These are phyloP conservation scores for Aspergillus biplanus DNA, from an alignment of 495 filamentous ascomycete genomes.

Conservation along the genomic window DNA sequence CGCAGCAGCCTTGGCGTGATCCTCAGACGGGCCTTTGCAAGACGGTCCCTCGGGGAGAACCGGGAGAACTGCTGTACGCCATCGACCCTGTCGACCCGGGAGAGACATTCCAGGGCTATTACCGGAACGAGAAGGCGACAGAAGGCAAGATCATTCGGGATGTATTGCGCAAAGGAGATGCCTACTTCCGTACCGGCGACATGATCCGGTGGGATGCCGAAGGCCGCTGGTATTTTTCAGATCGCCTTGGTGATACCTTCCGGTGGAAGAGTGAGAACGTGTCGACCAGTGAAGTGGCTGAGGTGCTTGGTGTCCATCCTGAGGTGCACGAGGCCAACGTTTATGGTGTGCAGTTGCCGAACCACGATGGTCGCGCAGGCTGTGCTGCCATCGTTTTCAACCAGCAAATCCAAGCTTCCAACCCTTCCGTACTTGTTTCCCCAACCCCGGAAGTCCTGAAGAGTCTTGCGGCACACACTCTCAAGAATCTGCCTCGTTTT, in stretches of 20 bases:
- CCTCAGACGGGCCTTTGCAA: conserved; percentile 74
- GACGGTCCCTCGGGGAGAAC: conserved; percentile 58
- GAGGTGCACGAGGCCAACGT: conserved; percentile 80
- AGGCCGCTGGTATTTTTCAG: conserved; percentile 80
- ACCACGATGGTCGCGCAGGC: conserved; percentile 85
- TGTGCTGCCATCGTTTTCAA: conserved; percentile 73
- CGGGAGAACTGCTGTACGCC: conserved; percentile 79
- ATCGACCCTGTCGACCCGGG: conserved; percentile 68
- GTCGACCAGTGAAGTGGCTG: conserved; percentile 75
- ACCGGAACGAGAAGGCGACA: conserved; percentile 73
- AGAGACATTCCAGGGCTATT: conserved; percentile 84
- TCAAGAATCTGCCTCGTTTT: conserved; percentile 68
- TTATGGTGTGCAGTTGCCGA: conserved; percentile 80
- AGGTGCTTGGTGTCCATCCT: conserved; percentile 69
- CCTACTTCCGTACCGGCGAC: conserved; percentile 87
- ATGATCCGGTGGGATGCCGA: conserved; percentile 72
- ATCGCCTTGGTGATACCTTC: conserved; percentile 93
- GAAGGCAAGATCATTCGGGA: conserved; percentile 77
- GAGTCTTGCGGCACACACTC: conserved; percentile 62
- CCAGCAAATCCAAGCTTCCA: conserved; percentile 40
- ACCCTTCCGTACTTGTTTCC: conserved; percentile 30
- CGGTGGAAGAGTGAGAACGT: conserved; percentile 97
- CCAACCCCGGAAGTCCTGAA: conserved; percentile 50
- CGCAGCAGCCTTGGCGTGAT: conserved; percentile 71
- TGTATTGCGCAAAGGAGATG: conserved; percentile 80